Evolutionary conservation across 2,329 filamentous ascomycete species (phyloP).

Genomic region (Rasamsonia emersonii): DNA sequence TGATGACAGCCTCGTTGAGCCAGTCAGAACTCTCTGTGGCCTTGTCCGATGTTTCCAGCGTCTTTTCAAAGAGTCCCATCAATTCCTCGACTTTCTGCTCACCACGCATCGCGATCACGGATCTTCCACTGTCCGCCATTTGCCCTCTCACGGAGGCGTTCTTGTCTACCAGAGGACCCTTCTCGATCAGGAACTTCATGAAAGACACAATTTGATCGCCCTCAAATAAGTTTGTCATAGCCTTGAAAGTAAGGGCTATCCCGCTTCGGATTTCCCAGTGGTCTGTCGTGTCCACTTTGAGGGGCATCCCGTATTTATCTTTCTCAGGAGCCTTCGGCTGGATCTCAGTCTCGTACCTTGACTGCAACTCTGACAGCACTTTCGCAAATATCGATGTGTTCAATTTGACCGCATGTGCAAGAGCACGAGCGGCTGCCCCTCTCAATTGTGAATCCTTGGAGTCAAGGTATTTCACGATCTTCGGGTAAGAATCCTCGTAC

Average conservation of each 20-base stretch:
- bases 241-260: slow-evolving; percentile 76
- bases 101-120: slow-evolving; percentile 72
- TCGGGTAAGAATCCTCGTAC: slow-evolving; percentile 54
- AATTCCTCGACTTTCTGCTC: slow-evolving; percentile 75
- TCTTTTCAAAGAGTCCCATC: slow-evolving; percentile 85
- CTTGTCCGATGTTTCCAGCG: slow-evolving; percentile 76
- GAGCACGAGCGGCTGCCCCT: slow-evolving; percentile 69
- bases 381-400: slow-evolving; percentile 53
- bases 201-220: slow-evolving; percentile 64
- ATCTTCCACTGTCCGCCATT: slow-evolving; percentile 85
- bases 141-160: slow-evolving; percentile 69
- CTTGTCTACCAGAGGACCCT: slow-evolving; percentile 78
- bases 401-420: slow-evolving; percentile 63
- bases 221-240: slow-evolving; percentile 64
- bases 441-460: slow-evolving; percentile 74
- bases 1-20: slow-evolving; percentile 94
- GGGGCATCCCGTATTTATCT: slow-evolving; percentile 90
- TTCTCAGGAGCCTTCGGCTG: slow-evolving; percentile 76
- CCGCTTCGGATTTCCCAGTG: slow-evolving; percentile 89
- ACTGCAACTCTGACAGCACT: slow-evolving; percentile 57
- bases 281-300: slow-evolving; percentile 77
- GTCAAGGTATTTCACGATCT: slow-evolving; percentile 69
- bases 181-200: slow-evolving; percentile 75
- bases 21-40: slow-evolving; percentile 74
- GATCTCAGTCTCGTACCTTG: slow-evolving; percentile 66